A percentile compares a stretch with the other conserved stretches of the same genome.
phyloP scores from a whole-genome alignment of 2,329 filamentous ascomycete species.

The Pseudogymnoascus sp. region DNA sequence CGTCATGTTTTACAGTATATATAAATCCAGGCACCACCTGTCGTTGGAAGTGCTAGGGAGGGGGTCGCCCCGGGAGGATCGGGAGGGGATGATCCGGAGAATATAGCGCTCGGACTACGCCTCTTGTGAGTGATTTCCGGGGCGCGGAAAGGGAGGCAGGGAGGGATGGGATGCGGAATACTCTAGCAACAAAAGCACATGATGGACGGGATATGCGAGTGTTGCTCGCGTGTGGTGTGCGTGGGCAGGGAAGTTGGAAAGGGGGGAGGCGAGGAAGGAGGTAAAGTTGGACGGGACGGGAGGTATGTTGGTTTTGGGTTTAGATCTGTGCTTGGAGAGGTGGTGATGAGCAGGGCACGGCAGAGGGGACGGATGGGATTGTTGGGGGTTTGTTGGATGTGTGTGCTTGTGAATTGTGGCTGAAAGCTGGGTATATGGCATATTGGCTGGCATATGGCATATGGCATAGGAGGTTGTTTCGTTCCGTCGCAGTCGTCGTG shows the following conservation, averaged over 20 bases:
- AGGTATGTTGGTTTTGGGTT: neutral
- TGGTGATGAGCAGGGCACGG: conserved; percentile 16
- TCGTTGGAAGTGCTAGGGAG: no score
- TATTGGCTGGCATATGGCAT: neutral
- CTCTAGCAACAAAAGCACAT: neutral
- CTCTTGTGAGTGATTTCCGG: neutral
- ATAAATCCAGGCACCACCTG: no score
- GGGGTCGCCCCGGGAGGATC: no score
- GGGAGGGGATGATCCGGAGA: no score
- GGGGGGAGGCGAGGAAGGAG: neutral
- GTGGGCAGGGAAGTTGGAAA: neutral
- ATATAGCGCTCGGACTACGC: no score
- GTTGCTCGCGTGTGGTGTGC: neutral
- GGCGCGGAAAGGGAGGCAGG: neutral
- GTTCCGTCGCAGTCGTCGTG: neutral
- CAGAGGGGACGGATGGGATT: conserved; percentile 12
- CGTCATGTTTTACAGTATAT: no score
- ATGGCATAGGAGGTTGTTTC: neutral
- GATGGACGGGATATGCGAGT: neutral
- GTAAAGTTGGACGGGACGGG: neutral
- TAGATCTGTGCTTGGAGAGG: conserved; percentile 43
- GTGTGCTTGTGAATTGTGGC: neutral
- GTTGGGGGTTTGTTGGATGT: neutral
- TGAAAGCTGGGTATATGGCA: neutral
- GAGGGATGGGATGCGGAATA: no score